A percentile compares a stretch with the other conserved stretches of the same genome.
These are phyloP conservation scores for Musa beccarii DNA, from an alignment of 176 grass and related monocot species.

Conservation along the genomic window DNA sequence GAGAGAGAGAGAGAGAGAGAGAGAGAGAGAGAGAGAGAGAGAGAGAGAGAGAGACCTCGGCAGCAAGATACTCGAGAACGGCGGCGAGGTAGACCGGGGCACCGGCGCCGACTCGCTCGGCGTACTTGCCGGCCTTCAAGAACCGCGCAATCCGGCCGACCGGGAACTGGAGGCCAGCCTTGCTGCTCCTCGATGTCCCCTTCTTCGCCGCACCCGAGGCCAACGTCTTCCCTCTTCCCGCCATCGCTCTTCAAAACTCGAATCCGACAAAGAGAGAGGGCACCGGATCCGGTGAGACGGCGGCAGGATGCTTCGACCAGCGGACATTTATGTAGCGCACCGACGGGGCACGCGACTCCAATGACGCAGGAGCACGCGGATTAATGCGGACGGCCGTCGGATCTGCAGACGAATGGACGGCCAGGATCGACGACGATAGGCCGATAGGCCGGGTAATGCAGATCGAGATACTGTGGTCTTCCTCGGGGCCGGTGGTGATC, in stretches of 20 bases:
- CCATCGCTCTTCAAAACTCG: not conserved
- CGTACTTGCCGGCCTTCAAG: constrained; percentile 96
- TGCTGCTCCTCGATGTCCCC: constrained; percentile 79
- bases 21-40: too few species aligned
- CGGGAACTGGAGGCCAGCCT: constrained; percentile 97
- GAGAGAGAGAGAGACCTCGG: too few species aligned
- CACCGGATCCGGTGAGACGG: not conserved
- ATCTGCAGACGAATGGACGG: not conserved
- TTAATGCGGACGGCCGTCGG: not conserved
- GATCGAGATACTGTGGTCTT: too few species aligned
- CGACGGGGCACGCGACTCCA: not conserved
- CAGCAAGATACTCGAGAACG: constrained; percentile 92
- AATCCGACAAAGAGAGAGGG: too few species aligned
- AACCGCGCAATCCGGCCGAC: constrained; percentile 86
- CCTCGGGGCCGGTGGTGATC: too few species aligned
- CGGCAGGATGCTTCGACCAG: too few species aligned
- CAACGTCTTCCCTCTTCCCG: constrained; percentile 71
- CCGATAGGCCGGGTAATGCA: too few species aligned
- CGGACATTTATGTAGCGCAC: not conserved
- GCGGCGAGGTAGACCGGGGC: constrained; percentile 91
- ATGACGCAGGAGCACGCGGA: not conserved
- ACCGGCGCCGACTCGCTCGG: constrained; percentile 90
- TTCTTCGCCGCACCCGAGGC: constrained; percentile 64
- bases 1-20: too few species aligned
- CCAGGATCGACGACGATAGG: too few species aligned